Base-by-base conservation (phyloP, 768 basidiomycete species). In the Podaxis rugospora region DNA sequence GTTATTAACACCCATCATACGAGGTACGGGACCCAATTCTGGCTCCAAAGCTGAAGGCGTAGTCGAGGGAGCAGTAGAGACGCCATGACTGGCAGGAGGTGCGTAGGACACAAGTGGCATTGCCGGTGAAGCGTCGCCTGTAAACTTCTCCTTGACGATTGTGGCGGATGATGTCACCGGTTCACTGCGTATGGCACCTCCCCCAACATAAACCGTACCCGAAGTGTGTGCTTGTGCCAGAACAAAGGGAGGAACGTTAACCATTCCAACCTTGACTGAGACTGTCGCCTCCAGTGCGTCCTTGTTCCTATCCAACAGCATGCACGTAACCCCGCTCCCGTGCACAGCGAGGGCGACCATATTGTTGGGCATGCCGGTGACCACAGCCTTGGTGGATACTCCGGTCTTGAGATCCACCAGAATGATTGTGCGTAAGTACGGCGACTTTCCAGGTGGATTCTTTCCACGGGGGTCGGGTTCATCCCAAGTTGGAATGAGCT, bases 241-340 rank as follows among this genome's bases (percentile, higher is more conserved):
- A 4, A 67, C 61, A 46, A 68, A 69, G 11, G 68, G 55, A 1
- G 68, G 67, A 3, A 69, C 16, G 51, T 66, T 68, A 6, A 37
- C 61, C 68, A 69, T 69, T 10, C 65, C 68, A 14, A 67, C 66
- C 36, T 64, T 57, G 11, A 23, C 28, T n/a, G 55, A 40, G 7
- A 62, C 51, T 5, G 59, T 47, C 16, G 59, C 14, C 14, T n/a
- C 32, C 2, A 35, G 46, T 9, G 28, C 42, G 40, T 56, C 59
- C 9, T 58, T 51, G 2, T 66, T 50, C 27, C 67, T 64, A 47
- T 64, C 28, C 7, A 69, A 40, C 13, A 69, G 53, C 64, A 69
- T 68, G 40, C 67, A 68, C 1, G 68, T 66, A 16, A 68, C 59
- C 1, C 68, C 68, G 36, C 61, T 61, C 18, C 66, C 66, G 32